Evolutionary conservation across 768 basidiomycete species (phyloP), one percentile per base, ranked within the genome.

Genomic region (Rhodotorula toruloides): DNA sequence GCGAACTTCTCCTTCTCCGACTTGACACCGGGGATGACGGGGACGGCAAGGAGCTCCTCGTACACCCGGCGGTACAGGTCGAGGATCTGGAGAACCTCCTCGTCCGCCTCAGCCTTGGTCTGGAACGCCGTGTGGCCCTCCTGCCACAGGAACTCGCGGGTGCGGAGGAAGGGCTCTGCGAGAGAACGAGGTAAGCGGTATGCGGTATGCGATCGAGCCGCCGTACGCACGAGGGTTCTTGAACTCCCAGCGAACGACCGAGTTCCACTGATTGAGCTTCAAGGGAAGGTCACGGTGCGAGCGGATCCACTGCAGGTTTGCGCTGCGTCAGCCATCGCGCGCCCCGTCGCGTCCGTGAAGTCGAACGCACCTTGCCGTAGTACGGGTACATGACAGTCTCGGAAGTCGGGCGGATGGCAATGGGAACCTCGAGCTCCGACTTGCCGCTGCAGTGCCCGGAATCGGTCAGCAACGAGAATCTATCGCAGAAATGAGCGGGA

Each of bases 301-400:
- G 76, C 92, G 89, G 77, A 99, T 90, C 96, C 96, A 99, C 80
- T 53, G 50, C 50, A 27, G 11, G 21, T 1, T 11, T 9, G 34
- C 8, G 12, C 25, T 46, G 44, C 44, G 16, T 46, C 9, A 9
- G n/a, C n/a, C 25, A 13, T 25, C 3, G 50, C 34, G 12, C 14
- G 34, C 22, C 29, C 14, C 5, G 21, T 36, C 19, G 50, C 22
- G 1, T 10, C 7, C 17, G 29, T 11, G 48, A 13, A 47, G 2
- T n/a, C n/a, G 2, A 31, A 21, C 50, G 32, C 22, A 37, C 50
- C 50, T 97, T 98, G 64, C 94, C 87, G 77, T 98, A 99, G 81
- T 98, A 96, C 39, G 94, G 94, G 79, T 99, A 99, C 96, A 99
- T 99, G 77, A 88, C 91, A 39, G 94, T 99, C 79, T 99, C 94